Evolutionary conservation across 2,329 filamentous ascomycete species (phyloP).

Genomic region (Ceratocystis diversiconidia): DNA sequence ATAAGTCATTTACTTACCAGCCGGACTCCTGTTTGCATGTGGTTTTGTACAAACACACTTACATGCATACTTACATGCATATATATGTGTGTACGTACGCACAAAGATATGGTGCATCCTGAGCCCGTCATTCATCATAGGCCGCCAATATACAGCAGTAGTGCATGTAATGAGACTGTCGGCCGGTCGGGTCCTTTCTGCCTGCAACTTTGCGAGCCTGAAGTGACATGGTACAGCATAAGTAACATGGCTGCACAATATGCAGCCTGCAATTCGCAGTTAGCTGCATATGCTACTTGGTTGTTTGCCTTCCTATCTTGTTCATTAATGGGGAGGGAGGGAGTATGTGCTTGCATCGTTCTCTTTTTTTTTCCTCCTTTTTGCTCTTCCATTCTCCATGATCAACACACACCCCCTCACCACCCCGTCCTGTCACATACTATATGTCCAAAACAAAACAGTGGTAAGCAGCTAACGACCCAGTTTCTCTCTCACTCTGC

Average conservation of each 20-base stretch:
- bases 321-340: background rate
- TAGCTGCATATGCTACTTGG: background rate
- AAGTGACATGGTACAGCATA: background rate
- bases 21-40: background rate
- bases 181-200: background rate
- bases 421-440: background rate
- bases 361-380: background rate
- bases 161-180: background rate
- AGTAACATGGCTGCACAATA: background rate
- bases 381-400: background rate
- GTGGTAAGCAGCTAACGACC: background rate
- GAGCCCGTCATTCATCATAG: background rate
- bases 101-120: background rate
- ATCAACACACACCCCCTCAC: background rate
- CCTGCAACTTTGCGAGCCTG: background rate
- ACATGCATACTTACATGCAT: background rate
- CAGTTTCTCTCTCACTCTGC: background rate
- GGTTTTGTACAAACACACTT: background rate
- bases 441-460: slow-evolving; percentile 2
- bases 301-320: background rate
- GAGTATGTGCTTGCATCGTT: background rate
- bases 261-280: background rate
- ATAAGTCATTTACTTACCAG: background rate
- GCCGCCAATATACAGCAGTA: background rate
- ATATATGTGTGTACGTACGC: background rate